A percentile compares a stretch with the other conserved stretches of the same genome.
These are phyloP conservation scores for Ascocoryne sarcoides DNA, from an alignment of 2,329 filamentous ascomycete species.

Conservation along the genomic window DNA sequence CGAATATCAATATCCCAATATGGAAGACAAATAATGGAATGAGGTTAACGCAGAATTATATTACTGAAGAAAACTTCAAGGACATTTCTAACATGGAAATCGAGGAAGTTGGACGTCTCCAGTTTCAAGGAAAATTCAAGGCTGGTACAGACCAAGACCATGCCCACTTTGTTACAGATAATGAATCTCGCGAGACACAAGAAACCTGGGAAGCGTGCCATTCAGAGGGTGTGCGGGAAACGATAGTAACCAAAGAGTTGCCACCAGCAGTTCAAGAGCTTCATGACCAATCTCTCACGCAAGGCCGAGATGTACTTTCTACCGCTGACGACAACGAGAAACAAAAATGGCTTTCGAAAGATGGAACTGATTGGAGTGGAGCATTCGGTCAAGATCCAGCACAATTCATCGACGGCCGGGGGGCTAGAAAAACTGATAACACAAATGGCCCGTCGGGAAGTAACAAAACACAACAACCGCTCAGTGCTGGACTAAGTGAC, in stretches of 20 bases:
- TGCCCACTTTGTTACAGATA: conserved; percentile 73
- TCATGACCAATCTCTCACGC: conserved; percentile 71
- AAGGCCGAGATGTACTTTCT: conserved; percentile 74
- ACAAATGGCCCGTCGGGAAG: neutral
- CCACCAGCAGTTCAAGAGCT: conserved; percentile 64
- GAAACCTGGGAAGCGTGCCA: conserved; percentile 92
- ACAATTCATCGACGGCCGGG: conserved; percentile 18
- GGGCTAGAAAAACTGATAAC: conserved; percentile 8
- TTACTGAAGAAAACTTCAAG: conserved; percentile 68
- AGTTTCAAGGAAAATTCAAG: conserved; percentile 76
- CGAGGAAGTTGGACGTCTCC: conserved; percentile 70
- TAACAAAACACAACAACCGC: conserved; percentile 10
- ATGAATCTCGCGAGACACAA: conserved; percentile 83
- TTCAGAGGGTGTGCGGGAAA: conserved; percentile 71
- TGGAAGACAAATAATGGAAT: conserved; percentile 71
- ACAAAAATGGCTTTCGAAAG: conserved; percentile 66
- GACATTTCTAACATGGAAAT: conserved; percentile 67
- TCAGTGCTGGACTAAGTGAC: conserved; percentile 25
- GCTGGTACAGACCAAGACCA: conserved; percentile 85
- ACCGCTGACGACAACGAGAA: conserved; percentile 64
- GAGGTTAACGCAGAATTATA: conserved; percentile 83
- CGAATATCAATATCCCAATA: conserved; percentile 77
- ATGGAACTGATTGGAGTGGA: conserved; percentile 78
- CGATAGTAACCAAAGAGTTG: conserved; percentile 63
- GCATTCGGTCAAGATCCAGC: conserved; percentile 73